Percentiles rank a stretch among this genome's conserved stretches.
Evolutionary conservation across 495 filamentous ascomycete species (phyloP).

Genomic region (Neurospora africana): DNA sequence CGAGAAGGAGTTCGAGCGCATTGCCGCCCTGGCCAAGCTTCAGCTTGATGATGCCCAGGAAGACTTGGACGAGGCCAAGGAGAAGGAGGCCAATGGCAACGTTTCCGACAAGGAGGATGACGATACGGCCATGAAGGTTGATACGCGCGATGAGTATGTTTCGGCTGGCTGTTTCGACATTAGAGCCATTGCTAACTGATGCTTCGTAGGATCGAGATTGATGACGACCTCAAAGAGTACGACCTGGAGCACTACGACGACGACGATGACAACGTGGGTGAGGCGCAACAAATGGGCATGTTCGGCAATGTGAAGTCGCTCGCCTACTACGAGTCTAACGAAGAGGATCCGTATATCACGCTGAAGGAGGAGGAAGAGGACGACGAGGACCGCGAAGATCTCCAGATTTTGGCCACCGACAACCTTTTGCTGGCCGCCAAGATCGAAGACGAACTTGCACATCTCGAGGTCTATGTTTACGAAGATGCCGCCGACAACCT

Average conservation of each 20-base stretch:
- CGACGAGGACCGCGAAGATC: conserved; percentile 83
- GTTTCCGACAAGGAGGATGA: conserved; percentile 6
- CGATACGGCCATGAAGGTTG: conserved; percentile 9
- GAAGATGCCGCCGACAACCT: conserved; percentile 90
- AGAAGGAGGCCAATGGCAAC: conserved; percentile 27
- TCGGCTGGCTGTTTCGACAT: not conserved
- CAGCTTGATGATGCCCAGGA: conserved; percentile 89
- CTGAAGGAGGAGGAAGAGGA: conserved; percentile 57
- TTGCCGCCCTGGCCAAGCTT: conserved; percentile 77
- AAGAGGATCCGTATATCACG: conserved; percentile 93
- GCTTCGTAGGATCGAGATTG: conserved; percentile 30
- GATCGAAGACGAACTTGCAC: conserved; percentile 92
- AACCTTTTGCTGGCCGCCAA: conserved; percentile 86
- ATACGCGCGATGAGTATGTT: conserved; percentile 10
- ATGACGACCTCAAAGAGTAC: conserved; percentile 88
- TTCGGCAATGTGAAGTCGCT: conserved; percentile 91
- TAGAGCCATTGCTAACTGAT: conserved; percentile 9
- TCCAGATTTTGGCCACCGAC: conserved; percentile 85
- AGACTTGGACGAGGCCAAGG: conserved; percentile 61
- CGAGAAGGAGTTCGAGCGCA: conserved; percentile 85
- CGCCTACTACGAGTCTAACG: conserved; percentile 85
- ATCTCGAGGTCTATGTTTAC: conserved; percentile 95
- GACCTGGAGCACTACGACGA: conserved; percentile 91
- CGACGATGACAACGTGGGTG: conserved; percentile 53
- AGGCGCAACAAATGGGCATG: conserved; percentile 67